phyloP scores from a whole-genome alignment of 2,329 filamentous ascomycete genomes.

The Beauveria asiatica region DNA sequence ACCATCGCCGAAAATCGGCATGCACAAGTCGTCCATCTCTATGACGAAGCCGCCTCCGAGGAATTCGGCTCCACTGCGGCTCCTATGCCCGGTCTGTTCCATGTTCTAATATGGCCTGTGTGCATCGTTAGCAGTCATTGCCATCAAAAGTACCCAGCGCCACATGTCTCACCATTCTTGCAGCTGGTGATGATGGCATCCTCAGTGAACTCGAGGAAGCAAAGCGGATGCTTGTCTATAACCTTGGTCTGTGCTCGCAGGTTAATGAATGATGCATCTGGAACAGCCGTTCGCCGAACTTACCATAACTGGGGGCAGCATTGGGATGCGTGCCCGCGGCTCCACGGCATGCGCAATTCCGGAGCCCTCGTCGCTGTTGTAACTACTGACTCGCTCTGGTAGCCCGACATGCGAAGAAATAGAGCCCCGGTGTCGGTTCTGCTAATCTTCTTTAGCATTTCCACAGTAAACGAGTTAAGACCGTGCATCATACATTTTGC shows the following conservation, averaged over 20 bases:
- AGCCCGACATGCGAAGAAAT: constrained; percentile 45
- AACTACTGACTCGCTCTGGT: constrained; percentile 51
- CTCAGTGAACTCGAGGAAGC: constrained; percentile 89
- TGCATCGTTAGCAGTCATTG: constrained; percentile 5
- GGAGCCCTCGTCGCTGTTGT: constrained; percentile 46
- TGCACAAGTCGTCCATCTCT: neutral
- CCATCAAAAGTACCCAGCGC: neutral
- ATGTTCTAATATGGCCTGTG: constrained; percentile 48
- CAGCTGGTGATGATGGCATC: constrained; percentile 89
- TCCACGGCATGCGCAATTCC: constrained; percentile 72
- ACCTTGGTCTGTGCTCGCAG: constrained; percentile 56
- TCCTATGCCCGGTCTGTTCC: constrained; percentile 14
- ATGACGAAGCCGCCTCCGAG: neutral
- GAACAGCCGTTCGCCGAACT: constrained; percentile 20
- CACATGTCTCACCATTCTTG: constrained; percentile 63
- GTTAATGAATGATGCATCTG: constrained; percentile 12
- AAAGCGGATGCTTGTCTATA: constrained; percentile 78
- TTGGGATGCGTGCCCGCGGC: constrained; percentile 72
- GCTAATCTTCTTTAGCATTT: constrained; percentile 1
- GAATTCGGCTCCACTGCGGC: neutral
- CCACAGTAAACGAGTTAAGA: constrained; percentile 13
- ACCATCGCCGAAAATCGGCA: neutral
- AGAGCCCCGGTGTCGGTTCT: constrained; percentile 36
- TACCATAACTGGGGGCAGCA: constrained; percentile 85
- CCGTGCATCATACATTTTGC: constrained; percentile 56